A percentile compares a stretch with the other conserved stretches of the same genome.
phyloP scores from a whole-genome alignment of 257 asterid species.

The Striga asiatica region DNA sequence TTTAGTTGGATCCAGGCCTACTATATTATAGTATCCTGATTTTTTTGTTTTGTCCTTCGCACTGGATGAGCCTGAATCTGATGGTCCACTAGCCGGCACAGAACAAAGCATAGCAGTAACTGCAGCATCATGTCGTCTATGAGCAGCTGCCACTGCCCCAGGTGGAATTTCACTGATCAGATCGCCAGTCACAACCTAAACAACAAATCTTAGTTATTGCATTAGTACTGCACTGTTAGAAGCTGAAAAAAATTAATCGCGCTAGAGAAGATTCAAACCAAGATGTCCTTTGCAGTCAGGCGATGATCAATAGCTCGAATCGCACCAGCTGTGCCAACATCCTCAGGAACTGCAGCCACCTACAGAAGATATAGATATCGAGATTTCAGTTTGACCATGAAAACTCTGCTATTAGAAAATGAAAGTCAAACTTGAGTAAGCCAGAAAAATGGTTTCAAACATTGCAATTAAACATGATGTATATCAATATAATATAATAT shows the following conservation, averaged over 20 bases:
- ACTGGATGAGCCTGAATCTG: slow-evolving; percentile 79
- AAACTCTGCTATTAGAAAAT: not conserved
- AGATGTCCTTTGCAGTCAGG: slow-evolving; percentile 70
- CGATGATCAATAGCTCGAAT: slow-evolving; percentile 81
- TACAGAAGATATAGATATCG: slow-evolving; percentile 26
- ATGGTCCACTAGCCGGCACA: slow-evolving; percentile 75
- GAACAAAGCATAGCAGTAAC: slow-evolving; percentile 96
- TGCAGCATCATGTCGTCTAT: slow-evolving; percentile 85
- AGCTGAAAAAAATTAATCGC: slow-evolving; percentile 8
- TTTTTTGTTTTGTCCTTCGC: slow-evolving; percentile 89
- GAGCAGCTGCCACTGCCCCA: slow-evolving; percentile 93
- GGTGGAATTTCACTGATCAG: slow-evolving; percentile 84
- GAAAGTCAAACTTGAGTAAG: not conserved
- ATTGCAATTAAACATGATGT: not conserved
- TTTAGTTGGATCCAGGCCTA: slow-evolving; percentile 87
- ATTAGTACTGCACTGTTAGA: slow-evolving; percentile 6
- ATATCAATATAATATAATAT: slow-evolving; percentile 10
- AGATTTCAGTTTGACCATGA: slow-evolving; percentile 3
- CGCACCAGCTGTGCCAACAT: slow-evolving; percentile 96
- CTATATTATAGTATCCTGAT: slow-evolving; percentile 57
- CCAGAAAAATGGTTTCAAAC: slow-evolving; percentile 1
- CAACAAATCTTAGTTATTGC: slow-evolving; percentile 18
- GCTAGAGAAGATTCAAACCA: slow-evolving; percentile 42
- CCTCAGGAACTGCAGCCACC: slow-evolving; percentile 95
- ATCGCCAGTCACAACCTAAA: slow-evolving; percentile 95